Percentiles rank a stretch among this genome's conserved stretches.
These are phyloP conservation scores for Hordeum pubiflorum DNA, from an alignment of 202 grass and related monocot genomes.

Conservation along the genomic window DNA sequence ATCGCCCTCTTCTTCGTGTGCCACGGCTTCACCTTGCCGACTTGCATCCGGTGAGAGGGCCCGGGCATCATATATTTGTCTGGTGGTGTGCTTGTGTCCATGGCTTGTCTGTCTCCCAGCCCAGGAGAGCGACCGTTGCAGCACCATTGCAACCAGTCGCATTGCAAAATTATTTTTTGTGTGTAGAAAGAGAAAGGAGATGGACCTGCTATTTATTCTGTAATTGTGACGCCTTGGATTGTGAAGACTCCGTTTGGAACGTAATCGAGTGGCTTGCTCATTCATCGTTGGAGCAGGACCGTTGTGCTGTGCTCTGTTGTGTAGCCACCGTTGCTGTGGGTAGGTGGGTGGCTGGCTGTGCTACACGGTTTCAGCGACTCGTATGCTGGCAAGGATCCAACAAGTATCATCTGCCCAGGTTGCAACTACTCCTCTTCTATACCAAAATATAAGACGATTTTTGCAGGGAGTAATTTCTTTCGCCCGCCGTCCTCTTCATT, in stretches of 20 bases:
- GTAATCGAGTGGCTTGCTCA: background rate
- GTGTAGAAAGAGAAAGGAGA: slow-evolving; percentile 20
- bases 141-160: background rate
- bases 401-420: background rate
- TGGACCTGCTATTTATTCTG: slow-evolving; percentile 17
- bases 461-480: too few relatives aligned
- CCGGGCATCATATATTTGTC: background rate
- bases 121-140: background rate
- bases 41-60: slow-evolving; percentile 59
- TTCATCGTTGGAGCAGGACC: background rate
- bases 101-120: background rate
- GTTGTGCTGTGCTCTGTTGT: background rate
- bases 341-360: background rate
- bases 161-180: background rate
- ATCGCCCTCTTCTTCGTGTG: slow-evolving; percentile 74
- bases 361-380: background rate
- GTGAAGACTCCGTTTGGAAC: slow-evolving; percentile 2
- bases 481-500: too few relatives aligned
- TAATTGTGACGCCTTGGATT: slow-evolving; percentile 19
- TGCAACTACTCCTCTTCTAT: background rate
- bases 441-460: too few relatives aligned
- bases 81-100: background rate
- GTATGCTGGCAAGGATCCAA: background rate
- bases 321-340: background rate
- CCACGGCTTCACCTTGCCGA: slow-evolving; percentile 76